phyloP scores from a whole-genome alignment of 208 protist genomes.

The Trypanosoma theileri region DNA sequence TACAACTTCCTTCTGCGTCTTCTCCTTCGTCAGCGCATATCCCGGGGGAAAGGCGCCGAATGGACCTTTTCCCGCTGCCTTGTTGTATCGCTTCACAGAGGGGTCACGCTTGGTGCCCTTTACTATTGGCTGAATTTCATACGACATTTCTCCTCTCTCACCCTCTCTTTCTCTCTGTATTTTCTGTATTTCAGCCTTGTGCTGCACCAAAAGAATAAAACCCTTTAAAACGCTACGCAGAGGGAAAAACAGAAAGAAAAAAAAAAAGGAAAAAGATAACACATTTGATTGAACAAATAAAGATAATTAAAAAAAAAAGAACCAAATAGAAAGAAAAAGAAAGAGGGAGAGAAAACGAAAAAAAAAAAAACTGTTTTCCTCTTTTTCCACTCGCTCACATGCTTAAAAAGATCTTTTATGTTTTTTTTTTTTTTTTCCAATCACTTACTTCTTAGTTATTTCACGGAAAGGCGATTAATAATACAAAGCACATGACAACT shows the following conservation, averaged over 20 bases:
- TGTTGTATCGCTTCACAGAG: constrained; percentile 72
- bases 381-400: background rate
- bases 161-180: background rate
- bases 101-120: constrained; percentile 90
- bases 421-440: background rate
- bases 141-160: constrained; percentile 45
- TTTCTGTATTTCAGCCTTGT: background rate
- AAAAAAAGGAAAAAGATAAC: background rate
- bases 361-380: too few species aligned
- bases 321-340: background rate
- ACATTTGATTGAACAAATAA: background rate
- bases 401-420: background rate
- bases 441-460: too few species aligned
- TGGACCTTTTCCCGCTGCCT: constrained; percentile 71
- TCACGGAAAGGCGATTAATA: too few species aligned
- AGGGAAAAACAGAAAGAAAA: background rate
- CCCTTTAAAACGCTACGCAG: background rate
- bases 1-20: constrained; percentile 11
- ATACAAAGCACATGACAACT: too few species aligned
- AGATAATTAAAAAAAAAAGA: background rate
- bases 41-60: constrained; percentile 80
- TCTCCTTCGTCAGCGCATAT: constrained; percentile 45
- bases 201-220: background rate
- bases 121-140: constrained; percentile 88
- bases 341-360: too few species aligned